Conservation (phyloP, 768 basidiomycete species). For the Mycena rosella region DNA sequence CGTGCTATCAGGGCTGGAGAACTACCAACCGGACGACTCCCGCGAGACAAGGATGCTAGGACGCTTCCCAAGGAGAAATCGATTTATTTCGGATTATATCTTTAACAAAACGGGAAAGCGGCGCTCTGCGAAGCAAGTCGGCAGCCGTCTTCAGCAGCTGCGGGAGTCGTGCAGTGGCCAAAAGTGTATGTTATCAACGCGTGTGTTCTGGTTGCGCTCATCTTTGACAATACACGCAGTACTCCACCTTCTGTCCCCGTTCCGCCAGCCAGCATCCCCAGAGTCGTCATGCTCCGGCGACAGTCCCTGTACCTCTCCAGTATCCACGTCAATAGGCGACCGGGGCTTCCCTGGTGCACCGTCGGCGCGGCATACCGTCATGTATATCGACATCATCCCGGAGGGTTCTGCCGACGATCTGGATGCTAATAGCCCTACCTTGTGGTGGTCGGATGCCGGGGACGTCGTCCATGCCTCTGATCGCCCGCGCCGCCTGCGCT, state of each 20-base stretch:
- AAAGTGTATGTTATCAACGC: conserved; percentile 62
- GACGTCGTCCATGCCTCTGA: conserved; percentile 54
- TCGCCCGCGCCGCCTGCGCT: conserved; percentile 64
- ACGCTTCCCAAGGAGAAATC: conserved; percentile 83
- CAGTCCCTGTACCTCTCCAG: conserved; percentile 27
- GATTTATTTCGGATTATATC: conserved; percentile 86
- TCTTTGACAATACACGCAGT: conserved; percentile 48
- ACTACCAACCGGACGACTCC: conserved; percentile 79
- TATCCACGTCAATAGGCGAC: conserved; percentile 35
- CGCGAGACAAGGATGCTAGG: conserved; percentile 80
- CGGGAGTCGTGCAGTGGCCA: conserved; percentile 81
- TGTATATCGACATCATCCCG: conserved; percentile 63
- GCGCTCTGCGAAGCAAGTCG: conserved; percentile 84
- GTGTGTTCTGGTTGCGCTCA: conserved; percentile 24
- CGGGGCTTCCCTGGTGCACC: conserved; percentile 30
- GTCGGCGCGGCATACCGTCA: conserved; percentile 47
- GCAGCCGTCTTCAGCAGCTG: conserved; percentile 83
- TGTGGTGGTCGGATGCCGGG: conserved; percentile 34
- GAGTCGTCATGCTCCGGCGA: conserved; percentile 37
- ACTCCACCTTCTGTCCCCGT: conserved; percentile 60
- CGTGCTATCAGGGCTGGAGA: conserved; percentile 66
- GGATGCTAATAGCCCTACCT: conserved; percentile 18
- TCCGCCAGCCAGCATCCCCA: conserved; percentile 42
- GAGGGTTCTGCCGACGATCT: conserved; percentile 35
- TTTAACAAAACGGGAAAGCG: conserved; percentile 75